These are phyloP conservation scores for Datura wrightii DNA, from an alignment of 257 asterid species.

Conservation along the genomic window DNA sequence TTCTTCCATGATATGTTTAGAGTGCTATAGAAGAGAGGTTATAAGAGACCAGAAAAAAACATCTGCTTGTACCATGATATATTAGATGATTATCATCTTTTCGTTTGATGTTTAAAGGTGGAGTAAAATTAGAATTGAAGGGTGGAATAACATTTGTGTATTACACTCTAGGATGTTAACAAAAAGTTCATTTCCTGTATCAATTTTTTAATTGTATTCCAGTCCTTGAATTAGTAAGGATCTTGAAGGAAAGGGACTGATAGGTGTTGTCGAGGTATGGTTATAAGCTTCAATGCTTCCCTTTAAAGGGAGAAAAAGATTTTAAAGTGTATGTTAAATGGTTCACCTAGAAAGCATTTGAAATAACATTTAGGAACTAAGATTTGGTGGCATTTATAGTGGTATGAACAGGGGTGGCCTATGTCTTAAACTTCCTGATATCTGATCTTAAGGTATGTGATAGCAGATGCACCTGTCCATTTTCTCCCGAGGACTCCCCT, in stretches of 20 bases:
- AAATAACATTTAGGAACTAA: constrained; percentile 18
- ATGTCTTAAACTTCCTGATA: constrained; percentile 15
- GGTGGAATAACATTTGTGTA: background rate
- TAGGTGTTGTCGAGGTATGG: background rate
- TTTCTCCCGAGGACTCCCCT: background rate
- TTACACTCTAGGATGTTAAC: background rate
- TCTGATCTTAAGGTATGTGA: constrained; percentile 3
- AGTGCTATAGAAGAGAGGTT: background rate
- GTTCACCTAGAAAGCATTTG: background rate
- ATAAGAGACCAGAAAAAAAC: background rate
- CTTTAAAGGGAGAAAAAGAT: background rate
- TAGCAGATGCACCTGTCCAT: background rate
- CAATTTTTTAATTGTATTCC: background rate
- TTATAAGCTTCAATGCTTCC: background rate
- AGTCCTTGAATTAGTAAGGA: background rate
- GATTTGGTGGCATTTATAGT: background rate
- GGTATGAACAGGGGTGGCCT: background rate
- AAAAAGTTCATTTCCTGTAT: background rate
- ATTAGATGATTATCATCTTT: constrained; percentile 13
- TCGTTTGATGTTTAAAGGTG: background rate
- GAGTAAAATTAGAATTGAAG: background rate
- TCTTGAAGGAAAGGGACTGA: background rate
- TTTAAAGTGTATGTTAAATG: background rate
- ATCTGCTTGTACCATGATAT: background rate
- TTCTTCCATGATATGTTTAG: background rate